Percentiles rank a stretch among this genome's conserved stretches.
Evolutionary conservation across 768 basidiomycete species (phyloP).

Genomic region (Russula brevipes): DNA sequence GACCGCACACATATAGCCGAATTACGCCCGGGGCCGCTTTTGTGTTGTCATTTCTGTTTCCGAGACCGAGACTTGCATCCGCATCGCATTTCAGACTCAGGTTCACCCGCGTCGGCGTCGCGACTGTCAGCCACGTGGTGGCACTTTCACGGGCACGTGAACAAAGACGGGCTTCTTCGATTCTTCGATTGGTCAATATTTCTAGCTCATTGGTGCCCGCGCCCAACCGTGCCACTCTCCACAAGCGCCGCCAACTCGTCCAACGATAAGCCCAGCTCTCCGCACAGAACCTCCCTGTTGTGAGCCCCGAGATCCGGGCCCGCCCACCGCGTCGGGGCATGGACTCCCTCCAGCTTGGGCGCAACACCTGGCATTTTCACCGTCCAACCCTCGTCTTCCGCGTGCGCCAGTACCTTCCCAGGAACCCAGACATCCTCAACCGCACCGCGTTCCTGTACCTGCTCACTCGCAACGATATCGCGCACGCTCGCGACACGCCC

Average conservation of each 20-base stretch:
- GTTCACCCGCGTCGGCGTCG: not conserved
- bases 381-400: conserved; percentile 41
- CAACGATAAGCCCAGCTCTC: conserved; percentile 29
- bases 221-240: not conserved
- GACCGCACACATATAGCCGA: not conserved
- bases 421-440: conserved; percentile 55
- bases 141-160: too few relatives aligned
- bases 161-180: too few relatives aligned
- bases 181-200: too few relatives aligned
- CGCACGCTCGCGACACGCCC: conserved; percentile 59
- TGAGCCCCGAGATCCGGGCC: conserved; percentile 58
- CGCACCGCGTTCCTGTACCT: conserved; percentile 48
- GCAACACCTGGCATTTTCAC: conserved; percentile 66
- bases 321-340: conserved; percentile 58
- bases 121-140: not conserved
- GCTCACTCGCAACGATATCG: conserved; percentile 57
- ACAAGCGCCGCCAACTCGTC: conserved; percentile 29
- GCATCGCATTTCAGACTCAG: not conserved
- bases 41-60: not conserved
- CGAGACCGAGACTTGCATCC: not conserved
- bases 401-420: not conserved
- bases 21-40: not conserved
- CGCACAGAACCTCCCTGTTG: conserved; percentile 33
- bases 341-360: conserved; percentile 55
- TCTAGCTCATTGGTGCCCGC: not conserved